A percentile compares a stretch with the other conserved stretches of the same genome.
These are phyloP conservation scores for Penstemon newberryi DNA, from an alignment of 257 asterid genomes.

Conservation along the genomic window DNA sequence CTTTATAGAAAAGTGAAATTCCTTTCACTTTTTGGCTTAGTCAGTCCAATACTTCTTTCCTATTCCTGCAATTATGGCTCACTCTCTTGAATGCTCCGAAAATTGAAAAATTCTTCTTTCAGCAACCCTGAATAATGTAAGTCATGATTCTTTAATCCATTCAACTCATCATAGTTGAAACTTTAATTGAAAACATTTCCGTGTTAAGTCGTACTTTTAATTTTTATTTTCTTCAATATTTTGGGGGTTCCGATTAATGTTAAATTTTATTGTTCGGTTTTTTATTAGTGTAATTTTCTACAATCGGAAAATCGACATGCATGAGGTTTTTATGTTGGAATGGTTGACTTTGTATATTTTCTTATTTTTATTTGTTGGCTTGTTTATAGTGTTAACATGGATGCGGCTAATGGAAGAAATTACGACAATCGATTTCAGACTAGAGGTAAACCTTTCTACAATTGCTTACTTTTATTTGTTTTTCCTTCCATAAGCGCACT, in stretches of 20 bases:
- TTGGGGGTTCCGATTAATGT: slow-evolving; percentile 27
- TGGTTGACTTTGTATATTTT: slow-evolving; percentile 10
- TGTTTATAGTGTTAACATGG: slow-evolving; percentile 43
- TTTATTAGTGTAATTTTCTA: slow-evolving; percentile 10
- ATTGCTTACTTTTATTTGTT: not conserved
- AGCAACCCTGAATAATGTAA: slow-evolving; percentile 14
- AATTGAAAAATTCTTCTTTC: too few relatives aligned
- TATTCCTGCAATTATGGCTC: slow-evolving; percentile 11
- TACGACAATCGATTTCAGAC: slow-evolving; percentile 34
- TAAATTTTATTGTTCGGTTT: not conserved
- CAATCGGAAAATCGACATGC: slow-evolving; percentile 30
- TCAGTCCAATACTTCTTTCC: too few relatives aligned
- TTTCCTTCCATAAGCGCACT: not conserved
- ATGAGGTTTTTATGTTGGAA: slow-evolving; percentile 21
- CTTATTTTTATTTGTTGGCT: slow-evolving; percentile 7
- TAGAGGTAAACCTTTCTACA: slow-evolving; percentile 39
- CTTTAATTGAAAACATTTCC: not conserved
- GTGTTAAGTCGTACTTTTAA: not conserved
- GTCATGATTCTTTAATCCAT: not conserved
- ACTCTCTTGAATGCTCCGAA: slow-evolving; percentile 6
- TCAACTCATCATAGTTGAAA: too few relatives aligned
- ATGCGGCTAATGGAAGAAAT: slow-evolving; percentile 38
- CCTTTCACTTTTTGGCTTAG: too few relatives aligned
- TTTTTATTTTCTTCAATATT: not conserved
- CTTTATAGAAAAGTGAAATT: not conserved